A percentile compares a stretch with the other conserved stretches of the same genome.
These are phyloP conservation scores for Gaeumannomyces tritici DNA, from an alignment of 2,329 filamentous ascomycete species.

Conservation along the genomic window DNA sequence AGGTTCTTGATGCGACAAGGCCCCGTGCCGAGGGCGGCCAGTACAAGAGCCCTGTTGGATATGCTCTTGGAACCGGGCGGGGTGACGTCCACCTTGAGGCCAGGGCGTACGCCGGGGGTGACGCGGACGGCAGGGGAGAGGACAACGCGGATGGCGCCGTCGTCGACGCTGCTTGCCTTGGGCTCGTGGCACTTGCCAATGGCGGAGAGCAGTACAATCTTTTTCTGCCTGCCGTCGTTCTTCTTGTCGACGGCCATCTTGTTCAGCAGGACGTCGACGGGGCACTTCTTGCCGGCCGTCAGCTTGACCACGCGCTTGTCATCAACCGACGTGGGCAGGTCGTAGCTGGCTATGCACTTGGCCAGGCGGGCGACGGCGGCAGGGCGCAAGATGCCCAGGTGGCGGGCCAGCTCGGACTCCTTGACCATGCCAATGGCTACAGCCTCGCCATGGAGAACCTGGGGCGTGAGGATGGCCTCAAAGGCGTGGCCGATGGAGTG, in stretches of 20 bases:
- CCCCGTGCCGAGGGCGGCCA: slow-evolving; percentile 81
- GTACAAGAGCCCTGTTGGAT: slow-evolving; percentile 88
- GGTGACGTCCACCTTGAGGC: slow-evolving; percentile 61
- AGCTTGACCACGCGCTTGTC: slow-evolving; percentile 76
- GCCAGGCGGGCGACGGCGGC: slow-evolving; percentile 81
- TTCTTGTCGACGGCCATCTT: slow-evolving; percentile 99
- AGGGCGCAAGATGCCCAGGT: slow-evolving; percentile 75
- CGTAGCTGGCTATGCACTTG: slow-evolving; percentile 93
- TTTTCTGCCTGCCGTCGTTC: slow-evolving; percentile 91
- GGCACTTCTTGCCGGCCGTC: slow-evolving; percentile 79
- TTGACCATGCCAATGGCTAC: slow-evolving; percentile 98
- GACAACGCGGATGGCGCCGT: slow-evolving; percentile 72
- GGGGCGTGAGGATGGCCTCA: slow-evolving; percentile 89
- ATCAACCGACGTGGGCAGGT: slow-evolving; percentile 72
- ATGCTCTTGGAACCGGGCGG: slow-evolving; percentile 97
- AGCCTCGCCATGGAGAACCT: slow-evolving; percentile 90
- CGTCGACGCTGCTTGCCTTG: slow-evolving; percentile 81
- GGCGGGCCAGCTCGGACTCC: slow-evolving; percentile 86
- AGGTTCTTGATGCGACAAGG: slow-evolving; percentile 85
- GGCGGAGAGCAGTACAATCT: slow-evolving; percentile 82
- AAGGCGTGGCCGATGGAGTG: slow-evolving; percentile 97
- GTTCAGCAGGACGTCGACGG: slow-evolving; percentile 72
- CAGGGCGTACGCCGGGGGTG: slow-evolving; percentile 57
- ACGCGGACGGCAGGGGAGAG: slow-evolving; percentile 73
- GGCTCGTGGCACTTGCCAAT: slow-evolving; percentile 85